Evolutionary conservation across 2,329 filamentous ascomycete genomes (phyloP).

Genomic region (Colletotrichum eremochloae): DNA sequence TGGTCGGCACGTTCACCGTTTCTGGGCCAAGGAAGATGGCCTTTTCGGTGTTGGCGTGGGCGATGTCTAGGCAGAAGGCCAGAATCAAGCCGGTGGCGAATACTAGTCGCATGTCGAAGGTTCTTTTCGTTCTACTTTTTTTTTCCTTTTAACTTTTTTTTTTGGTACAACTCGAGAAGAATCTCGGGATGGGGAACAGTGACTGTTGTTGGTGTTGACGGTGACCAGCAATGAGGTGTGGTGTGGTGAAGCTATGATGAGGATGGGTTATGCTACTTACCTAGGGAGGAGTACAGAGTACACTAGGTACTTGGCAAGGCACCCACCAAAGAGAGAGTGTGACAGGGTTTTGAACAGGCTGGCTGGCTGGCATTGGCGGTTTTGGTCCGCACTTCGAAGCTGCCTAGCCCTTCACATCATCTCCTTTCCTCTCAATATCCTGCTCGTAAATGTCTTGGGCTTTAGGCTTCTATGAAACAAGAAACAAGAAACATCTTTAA

Average conservation of each 20-base stretch:
- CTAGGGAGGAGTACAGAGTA: neutral
- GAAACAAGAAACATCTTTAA: constrained; percentile 3
- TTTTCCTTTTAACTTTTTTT: neutral
- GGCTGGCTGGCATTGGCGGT: neutral
- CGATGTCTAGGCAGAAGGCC: constrained; percentile 19
- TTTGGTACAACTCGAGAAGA: neutral
- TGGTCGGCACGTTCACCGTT: constrained; percentile 66
- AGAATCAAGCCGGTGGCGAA: constrained; percentile 6
- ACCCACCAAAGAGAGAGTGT: no score
- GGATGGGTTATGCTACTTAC: neutral
- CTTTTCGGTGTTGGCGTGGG: constrained; percentile 87
- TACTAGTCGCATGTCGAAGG: constrained; percentile 15
- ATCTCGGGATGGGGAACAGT: neutral
- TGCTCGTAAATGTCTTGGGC: neutral
- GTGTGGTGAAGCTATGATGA: constrained; percentile 6
- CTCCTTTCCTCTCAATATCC: neutral
- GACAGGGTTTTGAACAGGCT: constrained; percentile 14
- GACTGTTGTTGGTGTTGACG: neutral
- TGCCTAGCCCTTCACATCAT: neutral
- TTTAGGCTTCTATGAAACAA: constrained; percentile 8
- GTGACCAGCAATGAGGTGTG: neutral
- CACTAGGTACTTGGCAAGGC: neutral
- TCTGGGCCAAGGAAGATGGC: constrained; percentile 84
- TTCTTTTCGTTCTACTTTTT: neutral
- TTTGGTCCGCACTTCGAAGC: neutral